Evolutionary conservation across 2,329 filamentous ascomycete species (phyloP), one percentile per base, ranked within the genome.

Genomic region (Chaetothyriales sp.): DNA sequence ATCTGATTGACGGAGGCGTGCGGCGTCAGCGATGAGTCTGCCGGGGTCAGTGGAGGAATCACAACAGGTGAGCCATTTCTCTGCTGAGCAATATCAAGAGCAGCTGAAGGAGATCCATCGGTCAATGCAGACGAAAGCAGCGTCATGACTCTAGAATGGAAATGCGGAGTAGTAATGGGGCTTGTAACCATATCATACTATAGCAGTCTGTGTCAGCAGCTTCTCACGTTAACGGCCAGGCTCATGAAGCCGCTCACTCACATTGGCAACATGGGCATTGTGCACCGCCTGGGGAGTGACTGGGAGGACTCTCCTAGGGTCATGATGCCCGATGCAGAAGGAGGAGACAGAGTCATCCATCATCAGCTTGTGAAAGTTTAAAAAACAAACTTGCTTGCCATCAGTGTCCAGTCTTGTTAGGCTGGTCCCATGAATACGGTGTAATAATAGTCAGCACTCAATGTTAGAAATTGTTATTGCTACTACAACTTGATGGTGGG

Each of bases 1-100:
- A 92, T 73, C 49, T 88, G 84, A 56, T 80, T 80, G 54, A 88
- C 79, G 0, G 87, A 89, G 63, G 95, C 89, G 54, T 84, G 77
- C 9, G 87, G 83, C 0, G 82, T 85, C 57, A 98, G 70, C 43
- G 88, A 81, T 2, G 70, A 70, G 58, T 74, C 71, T 12, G 61
- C 59, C 4, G 66, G 66, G 5, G 64, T 62, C 25, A 74, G 59
- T 28, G 68, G 64, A 15, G 70, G 66, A 39, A 73, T 62, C 19
- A 59, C 58, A 28, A 72, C 55, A 18, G 65, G 63, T 36, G 60
- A 64, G 32, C 65, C 67, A 56, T 71, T 72, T 43, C 63, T 61
- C 18, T 67, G 66, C 20, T 65, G 69, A 15, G 69, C 71, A 22
- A 66, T 64, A 57, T 62, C 59, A 18, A 59, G 61, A 49, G 70